A percentile compares a stretch with the other conserved stretches of the same genome.
Conservation (phyloP, 208 protist species). For the Dictyostelium gargantuum region DNA sequence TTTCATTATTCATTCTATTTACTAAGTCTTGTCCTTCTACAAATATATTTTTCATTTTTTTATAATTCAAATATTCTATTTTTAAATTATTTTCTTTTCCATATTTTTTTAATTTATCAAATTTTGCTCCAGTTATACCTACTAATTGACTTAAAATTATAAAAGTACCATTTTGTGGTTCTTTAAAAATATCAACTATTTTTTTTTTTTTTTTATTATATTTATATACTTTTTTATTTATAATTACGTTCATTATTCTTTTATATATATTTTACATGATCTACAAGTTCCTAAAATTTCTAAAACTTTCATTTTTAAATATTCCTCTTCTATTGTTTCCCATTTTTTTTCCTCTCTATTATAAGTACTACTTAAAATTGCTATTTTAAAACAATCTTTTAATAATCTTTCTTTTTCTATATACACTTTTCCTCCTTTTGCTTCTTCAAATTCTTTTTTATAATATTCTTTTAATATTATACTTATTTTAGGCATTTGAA, state of each 20-base stretch:
- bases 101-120: not conserved
- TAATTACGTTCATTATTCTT: not conserved
- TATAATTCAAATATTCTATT: not conserved
- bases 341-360: not conserved
- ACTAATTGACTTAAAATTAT: not conserved
- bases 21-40: not conserved
- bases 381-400: not conserved
- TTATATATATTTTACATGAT: conserved; percentile 25
- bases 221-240: not conserved
- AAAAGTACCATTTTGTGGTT: not conserved
- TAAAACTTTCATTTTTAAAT: not conserved
- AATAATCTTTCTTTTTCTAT: conserved; percentile 5
- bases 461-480: not conserved
- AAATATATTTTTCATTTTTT: not conserved
- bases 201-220: not conserved
- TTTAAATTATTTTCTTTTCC: not conserved
- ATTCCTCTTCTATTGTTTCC: not conserved
- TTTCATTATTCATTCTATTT: not conserved
- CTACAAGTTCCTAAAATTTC: not conserved
- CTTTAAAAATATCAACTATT: not conserved
- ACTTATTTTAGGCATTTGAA: not conserved
- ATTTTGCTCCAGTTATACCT: not conserved
- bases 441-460: not conserved
- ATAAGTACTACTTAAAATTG: not conserved
- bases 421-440: not conserved